Conservation (phyloP, 2,329 filamentous ascomycete species). For the Gaeumannomyces sp. region DNA sequence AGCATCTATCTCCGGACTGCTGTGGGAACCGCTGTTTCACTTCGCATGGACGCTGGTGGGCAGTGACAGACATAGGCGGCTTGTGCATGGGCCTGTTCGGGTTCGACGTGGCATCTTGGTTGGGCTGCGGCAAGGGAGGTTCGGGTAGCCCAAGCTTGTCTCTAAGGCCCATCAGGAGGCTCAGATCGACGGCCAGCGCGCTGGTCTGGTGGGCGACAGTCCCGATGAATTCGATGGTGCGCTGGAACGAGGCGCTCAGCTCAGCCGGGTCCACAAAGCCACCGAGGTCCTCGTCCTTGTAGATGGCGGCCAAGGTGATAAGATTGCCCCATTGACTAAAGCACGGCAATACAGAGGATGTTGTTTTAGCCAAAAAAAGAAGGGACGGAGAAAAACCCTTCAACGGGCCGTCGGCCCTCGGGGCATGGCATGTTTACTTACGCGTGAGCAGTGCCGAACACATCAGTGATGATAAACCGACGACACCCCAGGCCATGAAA, state of each 20-base stretch:
- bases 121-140: neutral
- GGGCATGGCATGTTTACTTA: slow-evolving; percentile 50
- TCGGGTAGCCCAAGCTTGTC: slow-evolving; percentile 22
- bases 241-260: slow-evolving; percentile 58
- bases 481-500: slow-evolving; percentile 59
- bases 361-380: slow-evolving; percentile 18
- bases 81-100: too few relatives aligned
- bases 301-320: slow-evolving; percentile 79
- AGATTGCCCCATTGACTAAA: slow-evolving; percentile 92
- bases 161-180: slow-evolving; percentile 59
- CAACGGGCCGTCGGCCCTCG: too few relatives aligned
- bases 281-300: slow-evolving; percentile 57
- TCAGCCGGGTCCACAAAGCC: slow-evolving; percentile 48
- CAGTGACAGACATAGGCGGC: too few relatives aligned
- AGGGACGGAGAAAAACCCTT: too few relatives aligned
- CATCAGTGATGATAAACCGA: slow-evolving; percentile 81
- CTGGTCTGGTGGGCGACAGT: slow-evolving; percentile 67
- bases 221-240: slow-evolving; percentile 71
- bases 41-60: too few relatives aligned
- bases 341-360: slow-evolving; percentile 4
- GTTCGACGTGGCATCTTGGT: too few relatives aligned
- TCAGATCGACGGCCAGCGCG: slow-evolving; percentile 65
- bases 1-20: too few relatives aligned
- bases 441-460: slow-evolving; percentile 93
- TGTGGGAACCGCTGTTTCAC: too few relatives aligned